A percentile compares a stretch with the other conserved stretches of the same genome.
phyloP scores from a whole-genome alignment of 2,329 filamentous ascomycete species.

The Alternaria sp. region DNA sequence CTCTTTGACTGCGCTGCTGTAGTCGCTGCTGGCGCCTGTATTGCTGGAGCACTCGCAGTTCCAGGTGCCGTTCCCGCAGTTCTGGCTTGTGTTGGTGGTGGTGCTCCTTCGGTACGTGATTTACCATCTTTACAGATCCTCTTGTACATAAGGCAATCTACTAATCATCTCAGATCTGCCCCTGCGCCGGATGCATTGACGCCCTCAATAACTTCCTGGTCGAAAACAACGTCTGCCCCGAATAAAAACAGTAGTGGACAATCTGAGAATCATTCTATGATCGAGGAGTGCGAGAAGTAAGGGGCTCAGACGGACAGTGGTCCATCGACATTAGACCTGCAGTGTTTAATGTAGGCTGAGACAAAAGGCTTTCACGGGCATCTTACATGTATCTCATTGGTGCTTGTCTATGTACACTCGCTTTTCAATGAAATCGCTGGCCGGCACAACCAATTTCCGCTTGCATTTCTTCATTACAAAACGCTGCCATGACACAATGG shows the following conservation, averaged over 20 bases:
- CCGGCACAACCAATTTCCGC: not conserved
- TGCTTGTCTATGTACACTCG: conserved; percentile 1
- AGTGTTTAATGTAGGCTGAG: not conserved
- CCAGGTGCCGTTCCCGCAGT: conserved; percentile 12
- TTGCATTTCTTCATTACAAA: not conserved
- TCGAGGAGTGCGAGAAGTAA: not conserved
- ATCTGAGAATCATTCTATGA: not conserved
- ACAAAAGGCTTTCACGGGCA: not conserved
- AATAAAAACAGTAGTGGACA: not conserved
- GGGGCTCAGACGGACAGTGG: not conserved
- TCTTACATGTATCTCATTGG: conserved; percentile 5
- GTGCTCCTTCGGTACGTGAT: conserved; percentile 14
- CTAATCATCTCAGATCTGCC: conserved; percentile 12
- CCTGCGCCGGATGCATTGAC: conserved; percentile 14
- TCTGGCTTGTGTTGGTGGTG: conserved; percentile 8
- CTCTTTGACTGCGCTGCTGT: conserved; percentile 18
- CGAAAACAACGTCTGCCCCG: conserved; percentile 12
- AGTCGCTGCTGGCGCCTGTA: conserved; percentile 13
- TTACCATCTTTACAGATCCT: not conserved
- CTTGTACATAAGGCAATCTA: not conserved
- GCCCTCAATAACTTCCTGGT: conserved; percentile 17
- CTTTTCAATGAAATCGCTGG: conserved; percentile 11
- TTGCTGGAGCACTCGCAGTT: conserved; percentile 6
- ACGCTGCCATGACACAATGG: not conserved
- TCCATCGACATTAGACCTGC: not conserved